Evolutionary conservation across 2,329 filamentous ascomycete genomes (phyloP).

Genomic region (Penicillium crustosum): DNA sequence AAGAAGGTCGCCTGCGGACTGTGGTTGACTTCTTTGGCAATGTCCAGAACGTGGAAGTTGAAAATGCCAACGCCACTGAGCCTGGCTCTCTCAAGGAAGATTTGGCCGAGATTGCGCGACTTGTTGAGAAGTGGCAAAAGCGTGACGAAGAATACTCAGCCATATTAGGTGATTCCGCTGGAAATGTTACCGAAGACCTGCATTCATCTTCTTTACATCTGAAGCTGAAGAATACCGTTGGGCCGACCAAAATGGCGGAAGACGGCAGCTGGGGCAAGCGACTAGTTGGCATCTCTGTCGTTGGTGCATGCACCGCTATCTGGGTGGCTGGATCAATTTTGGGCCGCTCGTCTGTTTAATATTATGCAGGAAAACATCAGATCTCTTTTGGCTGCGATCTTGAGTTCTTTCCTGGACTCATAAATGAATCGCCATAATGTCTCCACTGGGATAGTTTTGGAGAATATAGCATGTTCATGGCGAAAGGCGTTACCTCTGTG

Average conservation of each 20-base stretch:
- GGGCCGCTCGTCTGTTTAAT: constrained; percentile 23
- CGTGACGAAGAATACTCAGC: constrained; percentile 37
- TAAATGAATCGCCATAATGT: not conserved
- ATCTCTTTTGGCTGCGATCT: not conserved
- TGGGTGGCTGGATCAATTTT: constrained; percentile 40
- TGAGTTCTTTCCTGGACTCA: not conserved
- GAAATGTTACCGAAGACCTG: constrained; percentile 13
- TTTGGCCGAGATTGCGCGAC: constrained; percentile 66
- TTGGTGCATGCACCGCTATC: constrained; percentile 37
- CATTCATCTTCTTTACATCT: constrained; percentile 22
- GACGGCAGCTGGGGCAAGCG: constrained; percentile 65
- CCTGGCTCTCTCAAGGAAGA: constrained; percentile 62
- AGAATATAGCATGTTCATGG: constrained; percentile 16
- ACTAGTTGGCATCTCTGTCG: constrained; percentile 36
- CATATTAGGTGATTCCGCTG: constrained; percentile 24
- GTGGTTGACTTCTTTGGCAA: constrained; percentile 99
- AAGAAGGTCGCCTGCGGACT: constrained; percentile 72
- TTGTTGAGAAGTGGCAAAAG: constrained; percentile 55
- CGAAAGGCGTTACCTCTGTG: constrained; percentile 12
- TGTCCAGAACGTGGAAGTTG: constrained; percentile 93
- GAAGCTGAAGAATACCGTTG: constrained; percentile 41
- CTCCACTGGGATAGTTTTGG: not conserved
- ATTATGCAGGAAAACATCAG: not conserved
- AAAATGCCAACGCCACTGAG: constrained; percentile 59
- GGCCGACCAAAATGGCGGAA: constrained; percentile 60